phyloP scores from a whole-genome alignment of 345 rosid species.

The Boechera divaricarpa region DNA sequence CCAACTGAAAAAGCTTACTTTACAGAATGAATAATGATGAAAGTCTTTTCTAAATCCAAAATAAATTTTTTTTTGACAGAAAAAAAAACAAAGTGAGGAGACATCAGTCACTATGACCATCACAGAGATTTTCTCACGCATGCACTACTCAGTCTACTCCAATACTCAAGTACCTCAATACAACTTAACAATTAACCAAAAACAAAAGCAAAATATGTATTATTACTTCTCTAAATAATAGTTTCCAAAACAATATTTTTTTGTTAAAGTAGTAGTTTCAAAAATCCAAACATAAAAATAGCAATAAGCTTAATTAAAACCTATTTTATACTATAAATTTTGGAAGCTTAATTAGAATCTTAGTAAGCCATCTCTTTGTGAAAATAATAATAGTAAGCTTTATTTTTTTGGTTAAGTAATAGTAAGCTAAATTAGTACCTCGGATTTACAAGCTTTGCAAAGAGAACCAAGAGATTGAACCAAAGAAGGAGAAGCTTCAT shows the following conservation, averaged over 20 bases:
- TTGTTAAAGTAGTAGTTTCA: too few species aligned
- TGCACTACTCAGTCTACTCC: constrained; percentile 17
- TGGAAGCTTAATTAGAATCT: neutral
- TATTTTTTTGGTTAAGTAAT: neutral
- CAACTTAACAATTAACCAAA: neutral
- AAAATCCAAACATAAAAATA: neutral
- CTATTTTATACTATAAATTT: too few species aligned
- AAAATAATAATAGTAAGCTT: neutral
- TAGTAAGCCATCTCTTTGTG: neutral
- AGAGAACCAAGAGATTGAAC: constrained; percentile 82
- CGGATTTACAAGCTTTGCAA: constrained; percentile 89
- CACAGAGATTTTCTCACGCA: constrained; percentile 34
- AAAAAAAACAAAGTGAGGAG: constrained; percentile 4
- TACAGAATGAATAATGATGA: constrained; percentile 39
- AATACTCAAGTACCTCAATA: constrained; percentile 57
- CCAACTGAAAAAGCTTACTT: constrained; percentile 40
- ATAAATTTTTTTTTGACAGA: neutral
- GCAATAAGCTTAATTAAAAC: neutral
- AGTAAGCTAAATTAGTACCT: constrained; percentile 54
- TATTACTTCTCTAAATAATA: neutral
- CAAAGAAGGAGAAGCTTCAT: constrained; percentile 52
- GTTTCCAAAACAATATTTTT: too few species aligned
- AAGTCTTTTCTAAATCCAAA: constrained; percentile 9
- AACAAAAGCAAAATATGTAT: neutral
- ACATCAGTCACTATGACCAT: constrained; percentile 38